Evolutionary conservation across 2,329 filamentous ascomycete species (phyloP), one percentile per base, ranked within the genome.

Genomic region (Myriosclerotinia curreyana): DNA sequence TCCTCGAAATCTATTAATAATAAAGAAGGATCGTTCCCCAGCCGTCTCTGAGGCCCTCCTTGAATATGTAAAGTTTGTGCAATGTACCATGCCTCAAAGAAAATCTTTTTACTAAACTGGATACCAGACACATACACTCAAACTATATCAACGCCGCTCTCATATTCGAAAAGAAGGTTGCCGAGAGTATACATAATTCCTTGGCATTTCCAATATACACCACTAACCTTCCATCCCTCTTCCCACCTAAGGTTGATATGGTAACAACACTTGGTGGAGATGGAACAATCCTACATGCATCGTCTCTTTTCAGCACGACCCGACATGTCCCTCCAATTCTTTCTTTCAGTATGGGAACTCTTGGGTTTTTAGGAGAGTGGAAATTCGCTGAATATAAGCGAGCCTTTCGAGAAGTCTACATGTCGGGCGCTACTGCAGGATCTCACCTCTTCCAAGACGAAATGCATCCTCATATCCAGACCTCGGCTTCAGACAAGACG

Each of bases 351-450:
- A 97, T 99, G 91, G 95, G 95, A 7, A 96, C 94, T 0, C 80
- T 99, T 0, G 95, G 95, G 0, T 99, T 99, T 70, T 79, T 99
- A 9, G 93, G 94, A 20, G 94, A 98, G 77, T 99, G 94, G 93
- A 96, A 95, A 72, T 98, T 98, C 74, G 82, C 82, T 8, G 93
- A 98, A 72, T 91, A 96, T 78, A 96, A 96, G 77, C 84, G 91
- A 56, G 95, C 95, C 0, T 96, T 96, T 79, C 82, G 92, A 56
- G 91, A 97, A 74, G 91, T 95, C 61, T 97, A 96, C 78, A 96
- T 96, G 90, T 88, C 86, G 49, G 87, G 87, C 3, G 83, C 86
- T 46, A 71, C 78, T 59, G 74, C 74, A 5, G 75, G 59, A 70
- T 79, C 66, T 65, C 72, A 56, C 65, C 70, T 67, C 58, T 70